A percentile compares a stretch with the other conserved stretches of the same genome.
Conservation (phyloP, 139 green algal genomes). For the Picochlorum sp. region DNA sequence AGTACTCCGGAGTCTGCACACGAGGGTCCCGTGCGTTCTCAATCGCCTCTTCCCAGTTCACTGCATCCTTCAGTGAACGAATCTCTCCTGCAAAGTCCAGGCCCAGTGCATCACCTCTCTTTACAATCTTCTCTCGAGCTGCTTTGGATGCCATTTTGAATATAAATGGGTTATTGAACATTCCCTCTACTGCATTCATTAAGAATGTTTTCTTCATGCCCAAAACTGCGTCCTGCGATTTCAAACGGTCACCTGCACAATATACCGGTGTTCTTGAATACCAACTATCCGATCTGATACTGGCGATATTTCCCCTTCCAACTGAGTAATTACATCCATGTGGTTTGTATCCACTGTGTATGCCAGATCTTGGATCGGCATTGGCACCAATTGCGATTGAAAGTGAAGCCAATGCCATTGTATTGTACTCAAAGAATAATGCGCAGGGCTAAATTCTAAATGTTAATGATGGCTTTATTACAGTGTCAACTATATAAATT, state of each 20-base stretch:
- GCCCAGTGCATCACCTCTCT: slow-evolving; percentile 57
- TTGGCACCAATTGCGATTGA: background rate
- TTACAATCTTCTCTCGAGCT: slow-evolving; percentile 58
- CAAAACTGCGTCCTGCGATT: background rate
- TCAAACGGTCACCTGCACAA: background rate
- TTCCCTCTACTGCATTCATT: slow-evolving; percentile 40
- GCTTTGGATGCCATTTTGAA: slow-evolving; percentile 42
- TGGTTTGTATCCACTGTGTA: background rate
- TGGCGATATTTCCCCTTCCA: background rate
- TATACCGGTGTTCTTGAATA: background rate
- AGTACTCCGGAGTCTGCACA: slow-evolving; percentile 55
- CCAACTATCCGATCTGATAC: background rate
- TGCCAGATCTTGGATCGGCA: background rate
- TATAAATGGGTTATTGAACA: slow-evolving; percentile 63
- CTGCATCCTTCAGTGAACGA: slow-evolving; percentile 29
- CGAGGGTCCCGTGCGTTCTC: slow-evolving; percentile 23
- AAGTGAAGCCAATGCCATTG: background rate
- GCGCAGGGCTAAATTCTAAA: background rate
- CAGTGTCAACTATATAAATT: too few relatives aligned
- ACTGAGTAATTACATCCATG: background rate
- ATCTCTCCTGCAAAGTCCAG: slow-evolving; percentile 56
- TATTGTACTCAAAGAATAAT: background rate
- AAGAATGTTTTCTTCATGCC: slow-evolving; percentile 27
- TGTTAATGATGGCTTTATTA: too few relatives aligned
- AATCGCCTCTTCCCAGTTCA: slow-evolving; percentile 49